Base-by-base conservation (phyloP, 2,329 filamentous ascomycete genomes). In the Aureobasidium zeae region DNA sequence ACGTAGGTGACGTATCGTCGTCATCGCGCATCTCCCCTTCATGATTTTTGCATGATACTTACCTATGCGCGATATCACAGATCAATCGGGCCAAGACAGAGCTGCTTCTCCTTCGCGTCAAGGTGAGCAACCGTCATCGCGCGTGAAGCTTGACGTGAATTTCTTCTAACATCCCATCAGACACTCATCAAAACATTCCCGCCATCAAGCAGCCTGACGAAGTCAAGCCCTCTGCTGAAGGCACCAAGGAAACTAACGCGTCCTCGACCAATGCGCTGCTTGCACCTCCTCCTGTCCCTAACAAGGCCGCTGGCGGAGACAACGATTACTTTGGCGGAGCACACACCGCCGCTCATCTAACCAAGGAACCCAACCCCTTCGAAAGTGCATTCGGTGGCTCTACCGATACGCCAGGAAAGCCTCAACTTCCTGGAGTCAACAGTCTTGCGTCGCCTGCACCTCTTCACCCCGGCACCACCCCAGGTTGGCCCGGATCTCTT, bases 331-430 rank as follows among this genome's bases (percentile, higher is more conserved):
- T 74, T 57, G 67, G 65, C 51, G 63, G 52, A 34, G 58, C 63
- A 38, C 66, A 68, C 54, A 56, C 53, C 45, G 57, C 50, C n/a
- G 68, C 63, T 47, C 66, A 70, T 49, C 67, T 87, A 60, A 81
- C 76, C 55, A 76, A 83, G 62, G 91, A 96, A 69, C 87, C 87
- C 48, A 96, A 98, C 64, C 89, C 91, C 7, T 96, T 98, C 58
- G 91, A 96, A 63, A 86, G 91, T 65, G 95, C 89, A 5, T 98
- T 98, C 61, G 80, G 78, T 30, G 72, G 70, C 28, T 75, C 71
- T 35, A 67, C 78, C 54, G 86, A 94, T 62, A 94, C 89, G 22
- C 87, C 89, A 12, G 84, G 86, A 24, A 71, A 80, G 57, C 72
- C 74, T 28, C 81, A 94, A 57, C 71, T 98, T 50, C 91, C 91